Evolutionary conservation across 495 filamentous ascomycete species (phyloP), one percentile per base, ranked within the genome.

Genomic region (Xylaria flabelliformis): DNA sequence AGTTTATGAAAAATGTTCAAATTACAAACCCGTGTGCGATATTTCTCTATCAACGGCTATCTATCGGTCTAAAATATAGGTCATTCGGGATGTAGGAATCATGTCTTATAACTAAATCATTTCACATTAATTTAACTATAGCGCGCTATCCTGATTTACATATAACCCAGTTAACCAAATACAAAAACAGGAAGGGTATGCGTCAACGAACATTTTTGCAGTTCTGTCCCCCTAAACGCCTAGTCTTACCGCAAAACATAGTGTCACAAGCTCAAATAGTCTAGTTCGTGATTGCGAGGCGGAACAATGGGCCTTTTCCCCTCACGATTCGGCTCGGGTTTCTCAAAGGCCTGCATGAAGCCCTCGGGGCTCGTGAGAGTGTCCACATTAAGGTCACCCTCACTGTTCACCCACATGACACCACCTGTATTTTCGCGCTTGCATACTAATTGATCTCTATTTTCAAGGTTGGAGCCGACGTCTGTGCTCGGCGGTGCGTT

Each of bases 261-360:
- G 39, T 46, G 26, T 75, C 62, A 78, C 10, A 79, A 66, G 17
- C 72, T 73, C 2, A 79, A 66, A 71, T 75, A 79, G 50, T 79
- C 77, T 63, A 79, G 19, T 42, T 79, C 77, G 26, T 73, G 50
- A 17, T 78, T 78, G 44, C 76, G 71, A 29, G 24, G 58, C 51
- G 29, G 42, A n/a, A 21, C 32, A 46, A 51, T 8, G 48, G 50
- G 13, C 8, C 17, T 8, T 6, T 4, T 51, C 19, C 26, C 12
- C 51, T 29, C 61, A 19, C 26, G 48, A 17, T 34, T 58, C 12
- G 13, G 32, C 44, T 39, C 29, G 9, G 48, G 29, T 17, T 26
- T 46, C 42, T 17, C 42, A 46, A 46, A 46, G 42, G 42, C 44
- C 42, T 58, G 63, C 53, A 64, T 51, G 17, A 73, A 56, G 17